Conservation (phyloP, 495 filamentous ascomycete species). For the Endocarpon pusillum region DNA sequence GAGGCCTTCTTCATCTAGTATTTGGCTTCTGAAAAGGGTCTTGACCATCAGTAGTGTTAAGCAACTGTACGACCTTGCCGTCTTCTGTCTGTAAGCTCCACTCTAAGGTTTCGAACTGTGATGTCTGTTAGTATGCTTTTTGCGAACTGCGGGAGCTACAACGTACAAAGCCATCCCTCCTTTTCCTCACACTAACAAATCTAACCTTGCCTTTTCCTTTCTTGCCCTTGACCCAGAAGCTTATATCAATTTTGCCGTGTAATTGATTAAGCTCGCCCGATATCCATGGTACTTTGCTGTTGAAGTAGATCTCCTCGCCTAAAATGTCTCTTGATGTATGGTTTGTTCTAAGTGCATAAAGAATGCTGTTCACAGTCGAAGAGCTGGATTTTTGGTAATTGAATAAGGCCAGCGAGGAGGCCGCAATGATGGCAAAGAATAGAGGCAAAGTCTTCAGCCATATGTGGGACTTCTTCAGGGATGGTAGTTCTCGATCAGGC, state of each 20-base stretch:
- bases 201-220: slow-evolving; percentile 54
- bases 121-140: neutral
- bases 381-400: slow-evolving; percentile 91
- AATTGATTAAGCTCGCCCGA: slow-evolving; percentile 85
- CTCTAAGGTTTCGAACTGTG: slow-evolving; percentile 52
- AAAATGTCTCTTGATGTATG: slow-evolving; percentile 52
- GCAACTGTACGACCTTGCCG: slow-evolving; percentile 44
- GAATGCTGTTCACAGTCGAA: slow-evolving; percentile 63
- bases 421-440: slow-evolving; percentile 47
- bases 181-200: slow-evolving; percentile 59
- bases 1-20: no score
- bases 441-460: no score
- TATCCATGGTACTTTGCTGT: slow-evolving; percentile 80
- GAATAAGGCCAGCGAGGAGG: slow-evolving; percentile 69
- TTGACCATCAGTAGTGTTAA: slow-evolving; percentile 38
- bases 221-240: slow-evolving; percentile 74
- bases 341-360: slow-evolving; percentile 81
- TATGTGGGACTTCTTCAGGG: slow-evolving; percentile 13
- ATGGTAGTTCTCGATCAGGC: slow-evolving; percentile 63
- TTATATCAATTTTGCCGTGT: slow-evolving; percentile 77
- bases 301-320: slow-evolving; percentile 88
- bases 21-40: neutral
- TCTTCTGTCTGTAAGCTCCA: slow-evolving; percentile 59
- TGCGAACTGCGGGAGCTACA: slow-evolving; percentile 2
- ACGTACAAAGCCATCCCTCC: slow-evolving; percentile 54